A percentile compares a stretch with the other conserved stretches of the same genome.
phyloP scores from a whole-genome alignment of 805 yeast species.

The Candida succiphila region DNA sequence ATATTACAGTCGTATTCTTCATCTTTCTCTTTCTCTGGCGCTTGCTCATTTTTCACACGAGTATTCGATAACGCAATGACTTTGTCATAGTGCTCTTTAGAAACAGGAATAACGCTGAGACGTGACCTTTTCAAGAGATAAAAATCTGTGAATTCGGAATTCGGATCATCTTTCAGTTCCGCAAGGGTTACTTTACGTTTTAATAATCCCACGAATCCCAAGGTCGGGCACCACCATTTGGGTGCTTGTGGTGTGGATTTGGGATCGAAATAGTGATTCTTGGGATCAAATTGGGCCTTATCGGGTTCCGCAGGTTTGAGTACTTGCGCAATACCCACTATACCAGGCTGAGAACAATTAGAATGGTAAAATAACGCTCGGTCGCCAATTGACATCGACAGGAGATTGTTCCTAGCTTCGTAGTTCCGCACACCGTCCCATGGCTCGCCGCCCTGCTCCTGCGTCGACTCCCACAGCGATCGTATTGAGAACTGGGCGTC shows the following conservation, averaged over 20 bases:
- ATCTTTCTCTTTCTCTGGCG: not conserved
- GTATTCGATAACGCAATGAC: slow-evolving; percentile 28
- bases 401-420: slow-evolving; percentile 44
- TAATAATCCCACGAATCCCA: slow-evolving; percentile 31
- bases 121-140: slow-evolving; percentile 38
- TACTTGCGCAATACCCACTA: slow-evolving; percentile 38
- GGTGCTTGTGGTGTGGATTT: slow-evolving; percentile 32
- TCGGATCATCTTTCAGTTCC: slow-evolving; percentile 26
- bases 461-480: slow-evolving; percentile 26
- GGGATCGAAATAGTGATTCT: slow-evolving; percentile 37
- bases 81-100: slow-evolving; percentile 29
- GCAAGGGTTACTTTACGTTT: slow-evolving; percentile 29
- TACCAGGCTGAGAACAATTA: slow-evolving; percentile 43
- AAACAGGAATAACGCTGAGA: slow-evolving; percentile 42
- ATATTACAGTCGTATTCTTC: slow-evolving; percentile 2
- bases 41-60: slow-evolving; percentile 9
- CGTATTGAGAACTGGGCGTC: slow-evolving; percentile 40
- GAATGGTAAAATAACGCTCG: slow-evolving; percentile 44
- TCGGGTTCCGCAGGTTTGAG: slow-evolving; percentile 27
- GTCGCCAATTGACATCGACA: slow-evolving; percentile 37
- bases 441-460: slow-evolving; percentile 20
- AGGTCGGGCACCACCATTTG: slow-evolving; percentile 50
- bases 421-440: slow-evolving; percentile 56
- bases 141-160: slow-evolving; percentile 26
- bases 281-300: slow-evolving; percentile 28